Evolutionary conservation across 2,329 filamentous ascomycete species (phyloP).

Genomic region (Cryphonectria nitschkei): DNA sequence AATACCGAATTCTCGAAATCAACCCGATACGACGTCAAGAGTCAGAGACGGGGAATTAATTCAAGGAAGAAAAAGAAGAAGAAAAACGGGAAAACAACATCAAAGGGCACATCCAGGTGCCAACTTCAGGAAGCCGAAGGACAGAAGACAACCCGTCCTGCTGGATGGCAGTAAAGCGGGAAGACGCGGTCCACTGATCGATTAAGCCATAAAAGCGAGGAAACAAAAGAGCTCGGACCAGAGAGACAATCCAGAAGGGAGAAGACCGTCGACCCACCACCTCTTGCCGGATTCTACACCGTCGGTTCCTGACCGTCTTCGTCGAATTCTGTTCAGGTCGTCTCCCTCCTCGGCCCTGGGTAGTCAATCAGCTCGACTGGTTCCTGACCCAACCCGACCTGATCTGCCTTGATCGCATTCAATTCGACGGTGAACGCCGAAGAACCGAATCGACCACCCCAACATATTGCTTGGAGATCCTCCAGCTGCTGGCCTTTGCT

Average conservation of each 20-base stretch:
- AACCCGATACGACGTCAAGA: background rate
- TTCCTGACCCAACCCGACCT: background rate
- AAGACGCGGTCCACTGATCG: slow-evolving; percentile 14
- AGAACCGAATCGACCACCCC: background rate
- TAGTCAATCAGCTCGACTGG: slow-evolving; percentile 4
- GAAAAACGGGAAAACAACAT: background rate
- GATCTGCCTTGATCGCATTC: background rate
- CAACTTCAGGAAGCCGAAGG: background rate
- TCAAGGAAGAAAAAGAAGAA: background rate
- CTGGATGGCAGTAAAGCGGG: background rate
- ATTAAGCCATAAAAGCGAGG: background rate
- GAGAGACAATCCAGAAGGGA: background rate
- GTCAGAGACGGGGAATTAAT: background rate
- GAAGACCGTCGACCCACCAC: slow-evolving; percentile 13
- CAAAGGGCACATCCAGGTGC: background rate
- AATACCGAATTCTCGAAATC: background rate
- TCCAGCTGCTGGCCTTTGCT: background rate
- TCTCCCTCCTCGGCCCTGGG: background rate
- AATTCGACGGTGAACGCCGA: background rate
- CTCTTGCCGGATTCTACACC: slow-evolving; percentile 13
- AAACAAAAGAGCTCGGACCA: slow-evolving; percentile 15
- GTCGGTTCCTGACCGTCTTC: slow-evolving; percentile 15
- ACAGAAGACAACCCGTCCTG: background rate
- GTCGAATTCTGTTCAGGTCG: background rate
- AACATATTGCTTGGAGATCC: background rate